Evolutionary conservation across 805 yeast species (phyloP), one percentile per base, ranked within the genome.

Genomic region (Metschnikowia anglica): DNA sequence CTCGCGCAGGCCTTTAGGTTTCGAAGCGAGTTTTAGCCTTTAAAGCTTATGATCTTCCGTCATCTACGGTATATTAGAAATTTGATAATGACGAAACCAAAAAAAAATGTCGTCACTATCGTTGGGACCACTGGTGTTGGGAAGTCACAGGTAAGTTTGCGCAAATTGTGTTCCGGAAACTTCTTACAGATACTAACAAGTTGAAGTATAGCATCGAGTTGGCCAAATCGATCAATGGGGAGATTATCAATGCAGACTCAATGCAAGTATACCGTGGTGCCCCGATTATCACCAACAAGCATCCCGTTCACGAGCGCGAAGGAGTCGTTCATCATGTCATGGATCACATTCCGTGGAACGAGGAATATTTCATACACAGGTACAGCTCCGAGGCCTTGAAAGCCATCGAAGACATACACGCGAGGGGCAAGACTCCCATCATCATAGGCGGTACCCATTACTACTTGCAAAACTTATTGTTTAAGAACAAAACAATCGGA

Each of bases 41-140:
- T n/a, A n/a, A n/a, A n/a, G 4, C 32, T 20, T 11, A 52, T 52
- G 56, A 40, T 52, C 37, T 41, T 48, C 9, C 49, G 55, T 32
- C 46, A 44, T 26, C 32, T 46, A 13, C 51, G 54, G 38, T 54
- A 50, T 49, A 19, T 55, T 27, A 60, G 52, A 44, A 65, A 61
- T 43, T 41, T 51, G 33, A 38, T 58, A n/a, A 62, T 60, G 62
- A 64, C 66, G 7, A 44, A 52, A 34, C 62, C 64, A 10, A 66
- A 62, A 48, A 63, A 62, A 46, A 61, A 53, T 45, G 56, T 87
- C 4, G 73, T 85, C 20, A 80, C 88, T 12, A 77, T 87, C 13
- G 85, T 86, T 3, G 99, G 99, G 0, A 90, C 96, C 26, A 91
- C 99, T 0, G 99, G 98, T 0, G 97, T 89, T 10, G 99, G 99